Evolutionary conservation across 352 stramenopile genomes (phyloP).

Genomic region (Globisporangium camurandrum): DNA sequence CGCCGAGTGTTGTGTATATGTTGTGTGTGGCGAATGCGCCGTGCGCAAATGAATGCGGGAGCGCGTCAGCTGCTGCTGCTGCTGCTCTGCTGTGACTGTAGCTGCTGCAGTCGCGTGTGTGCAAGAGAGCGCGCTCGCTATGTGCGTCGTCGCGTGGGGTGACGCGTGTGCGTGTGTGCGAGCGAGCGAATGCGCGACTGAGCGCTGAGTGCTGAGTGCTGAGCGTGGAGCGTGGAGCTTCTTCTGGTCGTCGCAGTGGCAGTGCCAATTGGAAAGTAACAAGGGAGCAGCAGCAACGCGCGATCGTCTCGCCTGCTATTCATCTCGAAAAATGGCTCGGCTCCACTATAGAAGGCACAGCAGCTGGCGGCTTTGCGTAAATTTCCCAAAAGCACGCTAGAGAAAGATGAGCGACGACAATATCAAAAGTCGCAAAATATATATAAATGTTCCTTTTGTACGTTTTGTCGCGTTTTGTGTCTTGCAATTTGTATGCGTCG

Average conservation of each 20-base stretch:
- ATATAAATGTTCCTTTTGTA: too few relatives aligned
- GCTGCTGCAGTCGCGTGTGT: neutral
- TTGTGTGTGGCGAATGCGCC: neutral
- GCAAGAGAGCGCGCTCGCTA: neutral
- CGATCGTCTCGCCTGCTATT: too few relatives aligned
- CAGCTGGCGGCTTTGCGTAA: too few relatives aligned
- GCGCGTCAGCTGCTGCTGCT: too few relatives aligned
- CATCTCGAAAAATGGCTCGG: too few relatives aligned
- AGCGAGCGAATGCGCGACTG: neutral
- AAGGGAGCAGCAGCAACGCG: neutral
- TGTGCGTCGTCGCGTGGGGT: neutral
- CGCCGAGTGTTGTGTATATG: neutral
- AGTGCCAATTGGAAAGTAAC: constrained; percentile 7
- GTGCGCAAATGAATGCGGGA: neutral
- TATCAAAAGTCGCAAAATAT: too few relatives aligned
- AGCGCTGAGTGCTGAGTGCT: neutral
- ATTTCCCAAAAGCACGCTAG: constrained; percentile 5
- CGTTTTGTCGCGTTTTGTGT: too few relatives aligned
- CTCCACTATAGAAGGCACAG: too few relatives aligned
- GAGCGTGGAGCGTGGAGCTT: neutral
- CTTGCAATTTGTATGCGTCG: too few relatives aligned
- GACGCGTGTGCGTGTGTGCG: neutral
- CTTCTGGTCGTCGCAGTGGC: constrained; percentile 5
- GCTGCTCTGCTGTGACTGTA: too few relatives aligned
- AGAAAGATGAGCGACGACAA: too few relatives aligned